Base-by-base conservation (phyloP, 345 rosid genomes). In the Hirschfeldia incana region DNA sequence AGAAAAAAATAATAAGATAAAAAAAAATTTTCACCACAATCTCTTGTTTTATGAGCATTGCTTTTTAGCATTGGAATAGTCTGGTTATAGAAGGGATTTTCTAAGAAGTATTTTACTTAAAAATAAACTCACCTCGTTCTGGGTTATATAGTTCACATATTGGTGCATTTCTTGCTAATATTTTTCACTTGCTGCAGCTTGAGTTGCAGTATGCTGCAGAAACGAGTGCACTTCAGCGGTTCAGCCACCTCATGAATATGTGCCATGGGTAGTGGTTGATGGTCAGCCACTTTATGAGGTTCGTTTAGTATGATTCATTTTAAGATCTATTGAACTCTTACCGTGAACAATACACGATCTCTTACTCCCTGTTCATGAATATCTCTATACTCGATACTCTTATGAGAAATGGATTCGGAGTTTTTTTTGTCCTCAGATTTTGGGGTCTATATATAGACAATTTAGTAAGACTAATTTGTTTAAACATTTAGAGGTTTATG, bases 261-360 rank as follows among this genome's bases (percentile, higher is more conserved):
- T 94, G 69, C 97, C 98, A 4, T 94, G 98, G 97, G 98, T 92
- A 3, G 95, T 90, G 32, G 98, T 94, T 66, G 83, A 94, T 83
- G 98, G 96, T 32, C 88, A 87, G 79, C 98, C 98, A 32, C 95
- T 94, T 72, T 94, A 91, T 39, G 97, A 92, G 87, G 98, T 92
- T 83, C 13, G 89, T 78, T 21, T 53, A 32, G 36, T 80, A 37
- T 17, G 27, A 63, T 39, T 51, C 72, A 32, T 39, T 11, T n/a
- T 17, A 37, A 15, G 4, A 28, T 79, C 67, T 74, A 21, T 11
- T 44, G 15, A 74, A 55, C 57, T 71, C 26, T 69, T 51, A 75
- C 39, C 8, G 29, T 29, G 16, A 55, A 5, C 17, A 10, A 4
- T 46, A 12, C 55, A 12, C 15, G 6, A 42, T 46, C 55, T 46